Evolutionary conservation across 345 rosid species (phyloP), one percentile per base, ranked within the genome.

Genomic region (Lumnitzera racemosa): DNA sequence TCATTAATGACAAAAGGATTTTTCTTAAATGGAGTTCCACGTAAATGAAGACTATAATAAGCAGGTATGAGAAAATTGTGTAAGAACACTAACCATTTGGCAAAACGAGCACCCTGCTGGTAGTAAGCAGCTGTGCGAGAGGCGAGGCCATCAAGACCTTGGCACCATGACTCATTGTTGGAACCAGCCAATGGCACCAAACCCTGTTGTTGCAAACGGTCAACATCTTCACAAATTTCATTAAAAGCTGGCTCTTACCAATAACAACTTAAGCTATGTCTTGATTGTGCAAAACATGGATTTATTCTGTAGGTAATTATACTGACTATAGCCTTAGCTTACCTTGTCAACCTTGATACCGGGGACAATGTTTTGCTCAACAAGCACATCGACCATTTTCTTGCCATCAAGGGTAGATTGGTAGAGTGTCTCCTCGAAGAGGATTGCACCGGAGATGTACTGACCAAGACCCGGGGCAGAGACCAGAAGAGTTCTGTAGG

Each of bases 111-210:
- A 29, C 77, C 77, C 24, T 70, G 78, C 59, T 72, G 70, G 54
- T 72, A 70, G 77, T 77, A 77, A 59, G 75, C 73, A 54, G 75
- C 78, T 2, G 73, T 46, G 49, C 68, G 72, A 10, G 81, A 65
- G 12, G 79, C 79, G 2, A 74, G 79, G 56, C 76, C 77, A 49
- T 78, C 82, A 4, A 78, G 76, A 68, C 82, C 82, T 63, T 78
- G 81, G 65, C 78, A 68, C 78, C 82, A 74, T 13, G 82, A 74
- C 54, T 78, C 76, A 47, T 74, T 53, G 64, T 71, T 74, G 9
- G 82, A 71, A 46, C 79, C 74, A 43, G 74, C 59, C 51, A 77
- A 41, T 11, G 81, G 81, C 51, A 74, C 76, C 61, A 77, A 63
- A 64, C 81, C 78, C 76, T 71, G 72, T 31, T 6, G 8, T 54